Evolutionary conservation across 1,284 basidiomycete genomes (phyloP).

Genomic region (Rhodotorula glutinis): DNA sequence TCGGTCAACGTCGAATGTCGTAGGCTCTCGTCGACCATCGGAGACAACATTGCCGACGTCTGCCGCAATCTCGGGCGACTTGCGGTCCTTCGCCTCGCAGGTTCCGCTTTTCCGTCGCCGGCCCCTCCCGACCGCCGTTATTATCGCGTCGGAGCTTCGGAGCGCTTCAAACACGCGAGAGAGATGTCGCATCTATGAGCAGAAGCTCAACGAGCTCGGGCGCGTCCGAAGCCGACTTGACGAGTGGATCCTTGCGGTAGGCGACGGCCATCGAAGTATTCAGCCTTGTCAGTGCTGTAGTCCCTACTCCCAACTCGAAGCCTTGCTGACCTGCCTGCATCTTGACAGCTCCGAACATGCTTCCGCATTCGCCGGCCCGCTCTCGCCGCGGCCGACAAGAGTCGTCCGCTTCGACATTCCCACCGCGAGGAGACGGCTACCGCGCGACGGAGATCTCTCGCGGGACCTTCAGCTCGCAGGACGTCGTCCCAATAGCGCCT

Average conservation of each 20-base stretch:
- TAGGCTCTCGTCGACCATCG: not conserved
- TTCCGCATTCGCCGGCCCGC: conserved; percentile 2
- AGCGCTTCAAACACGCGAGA: conserved; percentile 63
- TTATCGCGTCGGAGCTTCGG: conserved; percentile 56
- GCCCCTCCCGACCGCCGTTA: conserved; percentile 30
- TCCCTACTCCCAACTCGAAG: too few species aligned
- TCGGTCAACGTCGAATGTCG: not conserved
- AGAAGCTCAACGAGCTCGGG: conserved; percentile 77
- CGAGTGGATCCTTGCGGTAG: conserved; percentile 58
- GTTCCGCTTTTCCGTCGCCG: conserved; percentile 9
- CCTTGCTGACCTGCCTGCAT: too few species aligned
- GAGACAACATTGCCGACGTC: not conserved
- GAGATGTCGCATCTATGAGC: conserved; percentile 70
- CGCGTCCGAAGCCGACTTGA: conserved; percentile 71
- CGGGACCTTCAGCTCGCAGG: conserved; percentile 11
- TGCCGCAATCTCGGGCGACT: too few species aligned
- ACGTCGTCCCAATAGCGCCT: conserved; percentile 18
- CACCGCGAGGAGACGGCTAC: conserved; percentile 26
- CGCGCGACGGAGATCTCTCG: conserved; percentile 21
- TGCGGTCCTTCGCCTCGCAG: too few species aligned
- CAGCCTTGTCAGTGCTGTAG: too few species aligned
- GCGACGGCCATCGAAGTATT: not conserved
- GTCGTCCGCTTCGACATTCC: conserved; percentile 22
- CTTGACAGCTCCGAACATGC: too few species aligned
- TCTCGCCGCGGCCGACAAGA: conserved; percentile 15